These are phyloP conservation scores for Polygonum aviculare DNA, from an alignment of 148 eudicot species.

Conservation along the genomic window DNA sequence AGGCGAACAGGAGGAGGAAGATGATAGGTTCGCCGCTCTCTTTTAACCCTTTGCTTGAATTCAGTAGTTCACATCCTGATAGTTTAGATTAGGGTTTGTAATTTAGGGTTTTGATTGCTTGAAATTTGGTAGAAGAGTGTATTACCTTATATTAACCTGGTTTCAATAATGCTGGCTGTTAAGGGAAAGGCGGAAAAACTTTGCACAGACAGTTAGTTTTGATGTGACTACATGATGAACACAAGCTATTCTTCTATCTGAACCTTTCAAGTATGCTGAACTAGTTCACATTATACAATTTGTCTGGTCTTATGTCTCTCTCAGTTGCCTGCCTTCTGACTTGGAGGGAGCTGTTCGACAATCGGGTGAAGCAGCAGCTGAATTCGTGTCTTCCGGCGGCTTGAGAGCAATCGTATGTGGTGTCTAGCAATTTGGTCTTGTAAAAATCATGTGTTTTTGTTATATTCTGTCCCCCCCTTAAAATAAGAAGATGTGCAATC, in stretches of 20 bases:
- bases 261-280: not conserved
- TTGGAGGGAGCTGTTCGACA: slow-evolving; percentile 98
- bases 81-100: not conserved
- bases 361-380: slow-evolving; percentile 74
- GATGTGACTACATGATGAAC: not conserved
- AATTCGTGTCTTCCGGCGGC: slow-evolving; percentile 81
- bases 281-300: not conserved
- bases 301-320: slow-evolving; percentile 21
- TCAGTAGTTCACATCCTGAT: not conserved
- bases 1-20: slow-evolving; percentile 42
- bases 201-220: not conserved
- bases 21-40: slow-evolving; percentile 47
- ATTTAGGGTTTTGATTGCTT: not conserved
- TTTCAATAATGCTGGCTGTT: not conserved
- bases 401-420: slow-evolving; percentile 87
- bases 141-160: not conserved
- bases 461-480: not conserved
- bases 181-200: not conserved
- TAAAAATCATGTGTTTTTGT: not conserved
- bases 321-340: slow-evolving; percentile 90
- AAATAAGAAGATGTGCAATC: not conserved
- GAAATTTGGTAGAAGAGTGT: not conserved
- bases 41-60: not conserved
- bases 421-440: not conserved
- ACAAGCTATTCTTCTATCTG: not conserved